Conservation (phyloP, 2,329 filamentous ascomycete genomes). For the Colletotrichum sp. region DNA sequence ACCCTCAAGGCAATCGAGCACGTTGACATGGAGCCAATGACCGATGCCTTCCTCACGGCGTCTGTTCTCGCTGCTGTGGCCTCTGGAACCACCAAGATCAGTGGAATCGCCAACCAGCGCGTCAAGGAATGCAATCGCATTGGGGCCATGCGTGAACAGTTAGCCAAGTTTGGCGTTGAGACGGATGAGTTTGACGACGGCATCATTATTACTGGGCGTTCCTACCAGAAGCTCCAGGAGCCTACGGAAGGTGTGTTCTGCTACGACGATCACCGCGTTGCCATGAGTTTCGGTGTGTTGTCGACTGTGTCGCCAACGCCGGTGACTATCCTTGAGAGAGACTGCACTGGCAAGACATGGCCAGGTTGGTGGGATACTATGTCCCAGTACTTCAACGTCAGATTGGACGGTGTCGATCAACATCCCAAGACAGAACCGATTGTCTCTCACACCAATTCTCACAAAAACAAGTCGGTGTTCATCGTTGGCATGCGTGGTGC, state of each 20-base stretch:
- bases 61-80: conserved; percentile 92
- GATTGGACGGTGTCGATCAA: conserved; percentile 76
- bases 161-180: conserved; percentile 89
- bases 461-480: conserved; percentile 74
- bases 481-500: conserved; percentile 98
- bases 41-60: conserved; percentile 95
- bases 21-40: conserved; percentile 99
- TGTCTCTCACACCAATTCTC: conserved; percentile 23
- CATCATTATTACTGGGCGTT: conserved; percentile 72
- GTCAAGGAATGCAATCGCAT: conserved; percentile 99
- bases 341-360: conserved; percentile 98
- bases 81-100: conserved; percentile 81
- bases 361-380: conserved; percentile 98
- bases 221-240: conserved; percentile 51
- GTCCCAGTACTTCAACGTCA: conserved; percentile 76
- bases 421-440: conserved; percentile 18
- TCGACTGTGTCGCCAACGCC: conserved; percentile 73
- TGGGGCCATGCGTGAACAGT: conserved; percentile 90
- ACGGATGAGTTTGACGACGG: conserved; percentile 93
- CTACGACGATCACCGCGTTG: conserved; percentile 97
- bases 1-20: conserved; percentile 76
- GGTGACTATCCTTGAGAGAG: conserved; percentile 83
- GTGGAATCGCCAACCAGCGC: conserved; percentile 94
- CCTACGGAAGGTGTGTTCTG: conserved; percentile 79
- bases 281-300: conserved; percentile 97